Percentiles rank a stretch among this genome's conserved stretches.
Conservation (phyloP, 2,329 filamentous ascomycete species). For the Stemphylium vesicarium region DNA sequence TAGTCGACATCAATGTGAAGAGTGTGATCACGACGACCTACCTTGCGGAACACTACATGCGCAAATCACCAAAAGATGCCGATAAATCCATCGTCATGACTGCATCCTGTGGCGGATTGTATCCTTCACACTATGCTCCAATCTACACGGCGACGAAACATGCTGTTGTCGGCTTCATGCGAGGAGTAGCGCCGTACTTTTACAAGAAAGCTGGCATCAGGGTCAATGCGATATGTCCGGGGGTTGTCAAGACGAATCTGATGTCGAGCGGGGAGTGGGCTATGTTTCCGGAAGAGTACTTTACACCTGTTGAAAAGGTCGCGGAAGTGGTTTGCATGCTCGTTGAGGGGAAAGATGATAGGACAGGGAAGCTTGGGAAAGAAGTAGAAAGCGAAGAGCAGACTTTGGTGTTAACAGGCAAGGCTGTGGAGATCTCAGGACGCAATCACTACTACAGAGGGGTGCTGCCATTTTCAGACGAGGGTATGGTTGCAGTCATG, state of each 20-base stretch:
- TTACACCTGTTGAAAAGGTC: too few relatives aligned
- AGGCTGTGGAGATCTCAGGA: not conserved
- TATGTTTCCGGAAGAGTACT: constrained; percentile 19
- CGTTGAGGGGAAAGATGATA: not conserved
- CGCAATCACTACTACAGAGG: not conserved
- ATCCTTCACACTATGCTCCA: constrained; percentile 43
- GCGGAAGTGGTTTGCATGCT: too few relatives aligned
- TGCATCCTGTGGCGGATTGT: constrained; percentile 38
- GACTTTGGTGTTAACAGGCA: not conserved
- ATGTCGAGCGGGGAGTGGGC: constrained; percentile 35
- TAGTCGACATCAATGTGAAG: not conserved
- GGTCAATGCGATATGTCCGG: constrained; percentile 49
- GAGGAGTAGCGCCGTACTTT: constrained; percentile 43
- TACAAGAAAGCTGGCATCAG: constrained; percentile 39
- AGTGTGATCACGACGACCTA: not conserved
- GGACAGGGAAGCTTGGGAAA: not conserved
- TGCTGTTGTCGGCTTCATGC: constrained; percentile 48
- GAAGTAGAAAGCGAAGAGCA: not conserved
- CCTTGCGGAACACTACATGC: not conserved
- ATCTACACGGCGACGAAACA: constrained; percentile 51
- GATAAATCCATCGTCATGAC: not conserved
- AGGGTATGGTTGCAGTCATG: not conserved
- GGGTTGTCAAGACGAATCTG: constrained; percentile 46
- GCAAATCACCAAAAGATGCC: not conserved
- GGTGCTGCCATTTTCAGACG: not conserved